A percentile compares a stretch with the other conserved stretches of the same genome.
Evolutionary conservation across 2,329 filamentous ascomycete species (phyloP).

Genomic region (Ilyonectria mors-panacis): DNA sequence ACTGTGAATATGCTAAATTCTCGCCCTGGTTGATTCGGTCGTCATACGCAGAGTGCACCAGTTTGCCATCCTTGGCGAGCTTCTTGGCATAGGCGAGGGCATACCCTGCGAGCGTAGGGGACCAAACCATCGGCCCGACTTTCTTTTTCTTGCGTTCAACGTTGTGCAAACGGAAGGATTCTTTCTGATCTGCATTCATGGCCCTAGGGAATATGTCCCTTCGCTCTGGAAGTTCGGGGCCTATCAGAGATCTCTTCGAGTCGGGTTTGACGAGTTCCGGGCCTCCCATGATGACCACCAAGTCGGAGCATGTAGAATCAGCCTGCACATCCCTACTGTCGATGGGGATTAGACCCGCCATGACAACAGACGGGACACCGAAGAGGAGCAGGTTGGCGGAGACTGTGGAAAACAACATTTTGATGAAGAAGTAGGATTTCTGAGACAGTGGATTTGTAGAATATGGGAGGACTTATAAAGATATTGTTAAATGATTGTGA

Average conservation of each 20-base stretch:
- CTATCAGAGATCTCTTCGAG: not conserved
- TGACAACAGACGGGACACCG: slow-evolving; percentile 9
- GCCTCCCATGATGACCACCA: not conserved
- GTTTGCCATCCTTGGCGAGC: slow-evolving; percentile 33
- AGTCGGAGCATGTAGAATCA: not conserved
- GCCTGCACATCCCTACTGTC: not conserved
- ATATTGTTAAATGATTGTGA: not conserved
- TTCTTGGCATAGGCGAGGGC: slow-evolving; percentile 38
- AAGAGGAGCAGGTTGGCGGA: slow-evolving; percentile 28
- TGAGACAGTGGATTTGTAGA: not conserved
- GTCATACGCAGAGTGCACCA: slow-evolving; percentile 29
- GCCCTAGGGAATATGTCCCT: slow-evolving; percentile 27
- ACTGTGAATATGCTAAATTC: slow-evolving; percentile 41
- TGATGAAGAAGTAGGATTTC: not conserved
- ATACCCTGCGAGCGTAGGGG: slow-evolving; percentile 24
- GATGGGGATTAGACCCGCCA: slow-evolving; percentile 25
- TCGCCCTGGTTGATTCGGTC: slow-evolving; percentile 39
- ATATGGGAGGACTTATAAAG: not conserved
- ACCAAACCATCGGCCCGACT: slow-evolving; percentile 34
- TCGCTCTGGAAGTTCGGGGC: not conserved
- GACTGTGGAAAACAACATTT: slow-evolving; percentile 37
- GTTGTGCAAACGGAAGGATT: slow-evolving; percentile 37
- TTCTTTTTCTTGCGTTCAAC: slow-evolving; percentile 36
- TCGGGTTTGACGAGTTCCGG: slow-evolving; percentile 1
- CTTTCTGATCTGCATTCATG: slow-evolving; percentile 35